Conservation (phyloP, 495 filamentous ascomycete species). For the Aspergillus baeticus region DNA sequence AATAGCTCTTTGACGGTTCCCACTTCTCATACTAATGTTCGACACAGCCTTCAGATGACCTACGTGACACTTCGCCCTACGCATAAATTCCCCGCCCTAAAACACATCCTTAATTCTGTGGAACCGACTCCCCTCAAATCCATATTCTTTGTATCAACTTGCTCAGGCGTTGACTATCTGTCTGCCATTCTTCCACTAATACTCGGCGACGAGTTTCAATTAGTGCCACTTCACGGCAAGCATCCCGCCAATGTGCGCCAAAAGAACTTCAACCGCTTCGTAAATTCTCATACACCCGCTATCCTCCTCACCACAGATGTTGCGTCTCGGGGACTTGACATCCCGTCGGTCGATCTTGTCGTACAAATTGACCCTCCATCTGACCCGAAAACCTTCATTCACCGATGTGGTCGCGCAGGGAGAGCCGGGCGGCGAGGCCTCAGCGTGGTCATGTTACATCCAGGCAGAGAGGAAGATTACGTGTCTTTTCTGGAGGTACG, state of each 20-base stretch:
- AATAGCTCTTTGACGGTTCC: not conserved
- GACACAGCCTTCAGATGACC: conserved; percentile 74
- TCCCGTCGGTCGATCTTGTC: conserved; percentile 92
- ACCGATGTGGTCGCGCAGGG: conserved; percentile 90
- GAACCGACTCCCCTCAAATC: conserved; percentile 71
- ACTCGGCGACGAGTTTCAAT: conserved; percentile 54
- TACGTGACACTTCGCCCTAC: conserved; percentile 73
- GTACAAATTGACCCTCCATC: conserved; percentile 89
- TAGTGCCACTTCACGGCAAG: conserved; percentile 88
- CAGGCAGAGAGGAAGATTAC: conserved; percentile 85
- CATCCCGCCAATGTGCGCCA: conserved; percentile 73
- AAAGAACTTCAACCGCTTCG: conserved; percentile 79
- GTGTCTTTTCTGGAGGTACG: conserved; percentile 82
- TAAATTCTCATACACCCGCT: conserved; percentile 61
- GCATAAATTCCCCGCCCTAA: conserved; percentile 73
- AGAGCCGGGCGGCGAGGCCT: conserved; percentile 84
- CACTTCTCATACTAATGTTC: conserved; percentile 9
- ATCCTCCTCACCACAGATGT: conserved; percentile 88
- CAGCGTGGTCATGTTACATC: conserved; percentile 79
- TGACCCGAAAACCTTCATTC: conserved; percentile 93
- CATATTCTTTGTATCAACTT: conserved; percentile 95
- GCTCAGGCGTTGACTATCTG: conserved; percentile 93
- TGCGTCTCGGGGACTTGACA: conserved; percentile 85
- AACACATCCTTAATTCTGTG: conserved; percentile 65
- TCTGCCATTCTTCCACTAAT: conserved; percentile 70